Base-by-base conservation (phyloP, 1,284 basidiomycete genomes). In the Cystobasidium pallidum region DNA sequence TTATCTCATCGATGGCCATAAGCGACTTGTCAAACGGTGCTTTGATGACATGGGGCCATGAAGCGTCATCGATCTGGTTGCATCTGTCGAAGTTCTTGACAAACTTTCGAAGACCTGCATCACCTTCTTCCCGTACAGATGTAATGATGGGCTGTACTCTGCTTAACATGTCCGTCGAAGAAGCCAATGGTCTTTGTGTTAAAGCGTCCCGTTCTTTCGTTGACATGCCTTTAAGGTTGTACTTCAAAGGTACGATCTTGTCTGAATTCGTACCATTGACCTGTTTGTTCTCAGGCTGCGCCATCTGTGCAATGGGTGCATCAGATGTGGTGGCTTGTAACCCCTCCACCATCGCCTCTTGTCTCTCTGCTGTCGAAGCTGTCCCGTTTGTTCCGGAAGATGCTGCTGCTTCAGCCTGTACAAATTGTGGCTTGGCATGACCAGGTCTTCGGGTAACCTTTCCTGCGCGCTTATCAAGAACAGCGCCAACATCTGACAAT, bases 81-180 rank as follows among this genome's bases (percentile, higher is more conserved):
- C 80, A 78, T 89, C 83, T 4, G 87, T 99, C 95, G 79, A 98
- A 96, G 82, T 94, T 95, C 81, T 90, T 89, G 34, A 95, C 94
- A 79, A 96, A 85, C 75, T 92, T 90, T 65, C 92, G 86, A 49
- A 99, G 86, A 13, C 94, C 96, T 0, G 84, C 84, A 79, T 99
- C 96, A 59, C 95, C 96, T 45, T 89, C 86, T 54, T 82, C 82
- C 74, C 93, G 88, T 68, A 99, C 93, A 62, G 89, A 86, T 75
- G 92, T 88, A 71, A 99, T 91, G 78, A 99, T 99, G 34, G 96
- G 96, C 79, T 89, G 89, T 78, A 98, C 95, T 81, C 93, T 94
- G 65, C 86, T 86, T 75, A 98, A 92, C 91, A 99, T 98, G 78
- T 94, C 91, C 77, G 90, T 88, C 1, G 92, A 97, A 80, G 88